Evolutionary conservation across 2,329 filamentous ascomycete genomes (phyloP), one percentile per base, ranked within the genome.

Genomic region (Pleoardoris graminearum): DNA sequence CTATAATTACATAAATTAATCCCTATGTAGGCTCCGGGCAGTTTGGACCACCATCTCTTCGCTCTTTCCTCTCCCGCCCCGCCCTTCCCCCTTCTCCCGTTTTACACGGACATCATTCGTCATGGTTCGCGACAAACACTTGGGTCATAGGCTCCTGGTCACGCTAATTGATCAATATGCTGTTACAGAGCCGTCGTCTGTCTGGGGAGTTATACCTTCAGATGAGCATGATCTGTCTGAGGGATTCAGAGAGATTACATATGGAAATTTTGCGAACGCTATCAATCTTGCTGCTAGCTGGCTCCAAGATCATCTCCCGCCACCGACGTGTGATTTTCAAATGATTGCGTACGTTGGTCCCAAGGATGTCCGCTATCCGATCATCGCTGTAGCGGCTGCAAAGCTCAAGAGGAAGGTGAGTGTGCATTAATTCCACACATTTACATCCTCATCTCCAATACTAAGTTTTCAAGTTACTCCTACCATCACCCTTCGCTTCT

Each of bases 261-360:
- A 62, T 12, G 49, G 48, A 10, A 48, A 65, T 1, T 53, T 68
- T 21, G 56, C 61, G 1, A 52, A 53, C 14, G 62, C 65, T 0
- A 59, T 69, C 4, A 60, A 66, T 35, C 50, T 51, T 25, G 42
- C 57, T 7, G 48, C 60, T 2, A 56, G 44, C 47, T 71, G 65
- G 68, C 64, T 70, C 29, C 54, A 66, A 35, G 41, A 54, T 14
- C 48, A 49, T n/a, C 49, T 69, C 25, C 58, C 22, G 30, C 37
- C 27, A 1, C 6, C 45, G 11, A 7, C 12, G 7, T 23, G 3
- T 11, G 36, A 36, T 2, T 55, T 58, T 50, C 44, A 55, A 27
- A 55, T 53, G 17, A 30, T 58, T 14, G 53, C 55, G 14, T 58
- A 55, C 27, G 38, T 30, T n/a, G 58, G 58, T n/a, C 50, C 51